Percentiles rank a stretch among this genome's conserved stretches.
Evolutionary conservation across 768 basidiomycete genomes (phyloP).

Genomic region (Podaxis sp.): DNA sequence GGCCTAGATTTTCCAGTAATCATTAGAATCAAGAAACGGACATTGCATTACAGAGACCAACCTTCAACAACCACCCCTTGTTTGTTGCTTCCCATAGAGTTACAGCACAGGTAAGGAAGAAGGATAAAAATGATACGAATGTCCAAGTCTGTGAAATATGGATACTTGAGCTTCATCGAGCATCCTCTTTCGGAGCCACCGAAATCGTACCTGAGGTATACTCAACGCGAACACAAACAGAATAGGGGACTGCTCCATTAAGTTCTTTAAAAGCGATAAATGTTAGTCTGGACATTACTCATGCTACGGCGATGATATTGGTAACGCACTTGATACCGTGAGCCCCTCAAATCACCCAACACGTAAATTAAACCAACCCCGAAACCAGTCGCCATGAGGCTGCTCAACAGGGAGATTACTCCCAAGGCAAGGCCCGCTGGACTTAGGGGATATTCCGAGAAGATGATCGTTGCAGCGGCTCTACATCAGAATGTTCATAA

Average conservation of each 20-base stretch:
- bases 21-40: background rate
- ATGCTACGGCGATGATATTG: background rate
- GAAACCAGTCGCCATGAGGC: conserved; percentile 16
- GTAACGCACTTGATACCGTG: conserved; percentile 12
- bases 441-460: conserved; percentile 12
- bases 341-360: conserved; percentile 13
- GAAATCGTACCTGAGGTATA: conserved; percentile 12
- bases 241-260: conserved; percentile 9
- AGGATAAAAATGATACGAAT: conserved; percentile 9
- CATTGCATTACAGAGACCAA: background rate
- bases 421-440: conserved; percentile 11
- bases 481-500: background rate
- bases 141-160: conserved; percentile 14
- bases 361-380: conserved; percentile 18
- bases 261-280: background rate
- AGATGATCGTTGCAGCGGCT: conserved; percentile 15
- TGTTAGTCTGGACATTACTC: background rate
- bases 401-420: conserved; percentile 14
- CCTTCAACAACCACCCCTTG: conserved; percentile 12
- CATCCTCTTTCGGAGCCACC: no score
- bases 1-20: background rate
- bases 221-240: conserved; percentile 10
- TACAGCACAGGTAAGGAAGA: conserved; percentile 8
- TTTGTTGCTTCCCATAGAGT: conserved; percentile 13
- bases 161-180: background rate